A percentile compares a stretch with the other conserved stretches of the same genome.
Conservation (phyloP, 148 eudicot species). For the Nyssa sinensis region DNA sequence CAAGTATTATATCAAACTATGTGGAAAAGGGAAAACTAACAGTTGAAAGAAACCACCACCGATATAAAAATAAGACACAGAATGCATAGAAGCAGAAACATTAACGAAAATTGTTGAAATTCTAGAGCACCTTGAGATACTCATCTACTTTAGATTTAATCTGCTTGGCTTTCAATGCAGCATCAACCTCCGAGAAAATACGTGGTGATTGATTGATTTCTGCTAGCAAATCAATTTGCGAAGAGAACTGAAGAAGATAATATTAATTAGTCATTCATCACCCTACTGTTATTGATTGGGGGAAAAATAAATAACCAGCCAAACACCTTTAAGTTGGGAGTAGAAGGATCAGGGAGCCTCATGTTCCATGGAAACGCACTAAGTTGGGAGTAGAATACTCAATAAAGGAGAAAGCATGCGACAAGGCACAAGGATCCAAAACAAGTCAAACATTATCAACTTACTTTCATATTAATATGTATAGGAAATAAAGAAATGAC, state of each 20-base stretch:
- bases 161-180: constrained; percentile 65
- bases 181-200: constrained; percentile 77
- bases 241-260: background rate
- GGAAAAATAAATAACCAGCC: background rate
- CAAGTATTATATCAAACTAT: background rate
- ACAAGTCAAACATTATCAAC: too few relatives aligned
- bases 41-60: background rate
- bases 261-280: background rate
- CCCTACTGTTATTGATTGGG: background rate
- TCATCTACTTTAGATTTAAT: constrained; percentile 73
- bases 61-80: background rate
- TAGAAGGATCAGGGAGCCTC: constrained; percentile 90
- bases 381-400: background rate
- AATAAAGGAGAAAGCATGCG: background rate
- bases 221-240: constrained; percentile 64
- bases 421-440: background rate
- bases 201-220: constrained; percentile 75
- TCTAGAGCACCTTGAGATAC: constrained; percentile 57
- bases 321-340: constrained; percentile 84
- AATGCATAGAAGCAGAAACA: background rate
- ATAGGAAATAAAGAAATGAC: too few relatives aligned
- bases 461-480: too few relatives aligned
- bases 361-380: constrained; percentile 91
- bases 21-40: background rate
- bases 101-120: background rate